These are phyloP conservation scores for Fusarium napiforme DNA, from an alignment of 2,329 filamentous ascomycete genomes.

Conservation along the genomic window DNA sequence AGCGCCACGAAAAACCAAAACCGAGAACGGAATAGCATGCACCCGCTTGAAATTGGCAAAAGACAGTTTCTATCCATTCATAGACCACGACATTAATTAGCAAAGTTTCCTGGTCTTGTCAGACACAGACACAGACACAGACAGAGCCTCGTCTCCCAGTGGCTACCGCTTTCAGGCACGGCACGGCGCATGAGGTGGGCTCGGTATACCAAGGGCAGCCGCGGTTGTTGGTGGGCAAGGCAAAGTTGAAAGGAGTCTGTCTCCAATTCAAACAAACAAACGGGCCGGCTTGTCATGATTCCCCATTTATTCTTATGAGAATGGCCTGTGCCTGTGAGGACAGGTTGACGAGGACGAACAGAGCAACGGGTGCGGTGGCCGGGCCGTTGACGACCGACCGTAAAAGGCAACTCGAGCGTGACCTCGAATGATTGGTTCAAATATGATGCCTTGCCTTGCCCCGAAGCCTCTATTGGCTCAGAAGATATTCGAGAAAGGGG, in stretches of 20 bases:
- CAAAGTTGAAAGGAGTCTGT: constrained; percentile 6
- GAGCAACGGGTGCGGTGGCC: not conserved
- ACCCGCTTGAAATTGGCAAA: constrained; percentile 28
- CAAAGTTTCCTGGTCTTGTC: not conserved
- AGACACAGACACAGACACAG: not conserved
- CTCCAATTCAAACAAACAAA: constrained; percentile 3
- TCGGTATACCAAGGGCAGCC: constrained; percentile 41
- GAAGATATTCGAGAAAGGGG: not conserved
- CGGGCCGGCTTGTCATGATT: constrained; percentile 28
- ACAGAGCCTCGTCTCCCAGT: constrained; percentile 11
- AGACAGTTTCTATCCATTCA: constrained; percentile 16
- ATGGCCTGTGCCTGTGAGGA: not conserved
- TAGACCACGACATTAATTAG: constrained; percentile 15
- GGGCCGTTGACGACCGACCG: constrained; percentile 12
- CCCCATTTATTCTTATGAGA: constrained; percentile 29
- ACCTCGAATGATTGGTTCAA: constrained; percentile 19
- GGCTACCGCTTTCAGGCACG: not conserved
- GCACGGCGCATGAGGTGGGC: constrained; percentile 12
- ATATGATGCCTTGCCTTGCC: not conserved
- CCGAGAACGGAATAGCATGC: constrained; percentile 23
- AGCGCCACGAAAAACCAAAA: constrained; percentile 9
- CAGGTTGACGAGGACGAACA: constrained; percentile 1
- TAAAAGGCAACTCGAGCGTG: constrained; percentile 30
- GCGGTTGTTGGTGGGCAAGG: constrained; percentile 30
- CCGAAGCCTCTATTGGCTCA: constrained; percentile 28